These are phyloP conservation scores for Sanghuangporus sanghuang DNA, from an alignment of 1,284 basidiomycete species.

Conservation along the genomic window DNA sequence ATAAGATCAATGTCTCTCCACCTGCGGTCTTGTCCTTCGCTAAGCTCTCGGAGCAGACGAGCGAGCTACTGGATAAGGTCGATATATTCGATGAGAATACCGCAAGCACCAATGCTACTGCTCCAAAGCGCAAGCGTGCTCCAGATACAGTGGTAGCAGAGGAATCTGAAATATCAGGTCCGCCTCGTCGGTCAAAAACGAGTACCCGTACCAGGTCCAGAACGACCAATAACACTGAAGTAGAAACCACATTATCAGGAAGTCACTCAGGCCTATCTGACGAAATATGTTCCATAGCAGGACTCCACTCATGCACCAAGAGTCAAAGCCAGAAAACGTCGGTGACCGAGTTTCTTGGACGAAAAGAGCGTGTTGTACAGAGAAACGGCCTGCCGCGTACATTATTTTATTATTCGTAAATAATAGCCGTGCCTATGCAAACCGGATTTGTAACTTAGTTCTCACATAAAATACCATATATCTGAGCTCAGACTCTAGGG, in stretches of 20 bases:
- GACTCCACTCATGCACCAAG: neutral
- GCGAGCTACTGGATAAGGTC: neutral
- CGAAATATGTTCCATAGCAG: neutral
- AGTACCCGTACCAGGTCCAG: neutral
- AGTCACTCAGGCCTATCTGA: neutral
- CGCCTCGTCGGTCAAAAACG: slow-evolving; percentile 1
- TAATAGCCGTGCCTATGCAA: too few relatives aligned
- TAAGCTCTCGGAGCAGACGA: neutral
- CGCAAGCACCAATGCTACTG: neutral
- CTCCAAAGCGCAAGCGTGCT: slow-evolving; percentile 9
- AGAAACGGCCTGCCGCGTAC: too few relatives aligned
- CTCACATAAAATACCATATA: too few relatives aligned
- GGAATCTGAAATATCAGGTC: neutral
- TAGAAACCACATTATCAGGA: neutral
- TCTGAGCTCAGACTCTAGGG: too few relatives aligned
- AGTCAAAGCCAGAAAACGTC: slow-evolving; percentile 7
- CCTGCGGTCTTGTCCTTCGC: neutral
- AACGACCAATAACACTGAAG: neutral
- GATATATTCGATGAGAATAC: neutral
- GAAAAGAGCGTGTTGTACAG: too few relatives aligned
- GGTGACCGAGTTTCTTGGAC: neutral
- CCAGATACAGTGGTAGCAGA: neutral
- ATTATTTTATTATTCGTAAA: too few relatives aligned
- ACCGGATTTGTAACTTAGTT: too few relatives aligned
- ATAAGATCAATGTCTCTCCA: neutral